Evolutionary conservation across 192 early-diverging fungal species (phyloP).

Genomic region (Podila verticillata): DNA sequence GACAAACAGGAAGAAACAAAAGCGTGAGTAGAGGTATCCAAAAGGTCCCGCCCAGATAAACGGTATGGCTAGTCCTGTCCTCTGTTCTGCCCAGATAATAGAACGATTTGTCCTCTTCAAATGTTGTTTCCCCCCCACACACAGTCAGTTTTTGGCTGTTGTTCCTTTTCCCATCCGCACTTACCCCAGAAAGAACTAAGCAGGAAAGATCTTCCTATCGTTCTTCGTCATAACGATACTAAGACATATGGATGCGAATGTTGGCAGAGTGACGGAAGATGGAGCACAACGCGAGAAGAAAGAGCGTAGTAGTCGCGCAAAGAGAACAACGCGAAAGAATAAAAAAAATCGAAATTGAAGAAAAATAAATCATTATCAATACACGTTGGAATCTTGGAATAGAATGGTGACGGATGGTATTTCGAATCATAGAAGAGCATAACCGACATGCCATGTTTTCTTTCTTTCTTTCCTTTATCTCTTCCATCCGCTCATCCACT

Average conservation of each 20-base stretch:
- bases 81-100: conserved; percentile 5
- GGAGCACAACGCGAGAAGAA: not conserved
- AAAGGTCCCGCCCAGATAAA: not conserved
- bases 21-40: not conserved
- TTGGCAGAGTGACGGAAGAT: not conserved
- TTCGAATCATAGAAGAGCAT: not conserved
- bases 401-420: conserved; percentile 2
- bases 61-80: not conserved
- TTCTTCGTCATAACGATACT: conserved; percentile 1
- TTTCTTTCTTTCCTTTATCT: not conserved
- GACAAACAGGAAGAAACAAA: not conserved
- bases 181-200: not conserved
- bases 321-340: not conserved
- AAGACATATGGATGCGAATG: not conserved
- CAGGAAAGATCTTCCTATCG: not conserved
- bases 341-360: not conserved
- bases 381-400: conserved; percentile 4
- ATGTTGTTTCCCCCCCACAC: not conserved
- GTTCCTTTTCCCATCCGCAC: conserved; percentile 1
- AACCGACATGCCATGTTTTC: not conserved
- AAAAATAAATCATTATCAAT: not conserved
- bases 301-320: not conserved
- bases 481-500: not conserved
- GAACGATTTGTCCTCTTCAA: conserved; percentile 17
- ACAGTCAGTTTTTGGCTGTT: not conserved